Evolutionary conservation across 805 yeast genomes (phyloP).

Genomic region (Schwanniomyces yamadae): DNA sequence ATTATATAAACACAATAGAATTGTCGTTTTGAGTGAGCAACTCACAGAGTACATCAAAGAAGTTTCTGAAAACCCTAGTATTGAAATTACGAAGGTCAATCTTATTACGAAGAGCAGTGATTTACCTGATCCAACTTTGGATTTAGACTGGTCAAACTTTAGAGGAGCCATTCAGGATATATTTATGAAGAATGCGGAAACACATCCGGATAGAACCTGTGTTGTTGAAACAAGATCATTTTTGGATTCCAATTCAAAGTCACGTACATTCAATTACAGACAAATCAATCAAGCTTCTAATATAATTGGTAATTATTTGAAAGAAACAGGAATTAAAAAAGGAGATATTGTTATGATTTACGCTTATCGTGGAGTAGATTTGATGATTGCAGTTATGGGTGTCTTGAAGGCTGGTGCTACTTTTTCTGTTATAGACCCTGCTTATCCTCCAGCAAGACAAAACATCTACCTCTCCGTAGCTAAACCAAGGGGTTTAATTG

Average conservation of each 20-base stretch:
- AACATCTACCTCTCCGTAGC: conserved; percentile 91
- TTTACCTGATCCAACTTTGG: conserved; percentile 84
- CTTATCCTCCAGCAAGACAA: conserved; percentile 98
- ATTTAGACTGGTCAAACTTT: conserved; percentile 87
- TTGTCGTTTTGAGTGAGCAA: conserved; percentile 71
- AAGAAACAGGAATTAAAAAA: conserved; percentile 72
- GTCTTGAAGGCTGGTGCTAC: conserved; percentile 98
- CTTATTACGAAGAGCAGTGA: conserved; percentile 60
- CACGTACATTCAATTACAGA: conserved; percentile 76
- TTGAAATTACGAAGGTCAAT: conserved; percentile 57
- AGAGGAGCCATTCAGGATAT: conserved; percentile 97
- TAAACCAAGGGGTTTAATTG: conserved; percentile 86
- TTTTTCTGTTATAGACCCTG: conserved; percentile 97
- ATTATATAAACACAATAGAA: conserved; percentile 68
- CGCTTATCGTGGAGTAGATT: conserved; percentile 95
- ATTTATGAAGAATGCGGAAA: conserved; percentile 80
- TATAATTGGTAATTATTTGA: conserved; percentile 85
- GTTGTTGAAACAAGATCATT: conserved; percentile 88
- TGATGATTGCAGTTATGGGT: conserved; percentile 96
- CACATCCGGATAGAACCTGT: conserved; percentile 83
- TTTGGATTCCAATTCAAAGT: conserved; percentile 48
- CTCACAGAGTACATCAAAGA: conserved; percentile 49
- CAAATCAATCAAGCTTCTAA: conserved; percentile 94
- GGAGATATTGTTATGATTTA: conserved; percentile 98
- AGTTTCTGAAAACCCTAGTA: conserved; percentile 35